Conservation (phyloP, 2,329 filamentous ascomycete species). For the Lecanicillium sp. region DNA sequence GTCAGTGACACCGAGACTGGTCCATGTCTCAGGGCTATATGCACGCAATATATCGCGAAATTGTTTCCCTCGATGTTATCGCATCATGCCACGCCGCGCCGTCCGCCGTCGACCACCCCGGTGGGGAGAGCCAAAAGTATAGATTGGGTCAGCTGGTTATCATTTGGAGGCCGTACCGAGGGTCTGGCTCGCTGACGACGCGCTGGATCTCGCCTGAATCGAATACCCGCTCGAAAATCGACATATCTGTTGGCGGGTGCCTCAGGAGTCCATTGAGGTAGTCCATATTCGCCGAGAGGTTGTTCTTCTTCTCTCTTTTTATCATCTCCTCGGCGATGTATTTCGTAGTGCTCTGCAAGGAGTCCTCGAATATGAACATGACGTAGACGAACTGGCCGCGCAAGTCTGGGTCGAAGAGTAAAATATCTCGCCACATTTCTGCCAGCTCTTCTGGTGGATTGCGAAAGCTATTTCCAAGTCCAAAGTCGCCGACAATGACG, state of each 20-base stretch:
- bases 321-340: constrained; percentile 49
- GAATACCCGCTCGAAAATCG: constrained; percentile 51
- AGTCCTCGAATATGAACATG: constrained; percentile 59
- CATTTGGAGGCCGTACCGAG: constrained; percentile 49
- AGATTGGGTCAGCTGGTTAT: constrained; percentile 33
- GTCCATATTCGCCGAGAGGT: constrained; percentile 22
- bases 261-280: constrained; percentile 18
- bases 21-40: not conserved
- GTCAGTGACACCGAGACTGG: not conserved
- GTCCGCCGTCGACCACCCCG: not conserved
- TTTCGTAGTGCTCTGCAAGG: constrained; percentile 45
- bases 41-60: constrained; percentile 1
- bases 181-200: constrained; percentile 46
- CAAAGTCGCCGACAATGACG: constrained; percentile 59
- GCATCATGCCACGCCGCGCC: not conserved
- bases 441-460: constrained; percentile 61
- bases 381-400: constrained; percentile 56
- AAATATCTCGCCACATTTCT: constrained; percentile 59
- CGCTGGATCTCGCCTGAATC: constrained; percentile 42
- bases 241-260: constrained; percentile 37
- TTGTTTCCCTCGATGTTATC: too few species aligned
- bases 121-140: not conserved
- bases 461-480: constrained; percentile 55
- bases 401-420: constrained; percentile 57
- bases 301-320: constrained; percentile 41